A percentile compares a stretch with the other conserved stretches of the same genome.
Conservation (phyloP, 2,329 filamentous ascomycete species). For the Sporothrix globosa region DNA sequence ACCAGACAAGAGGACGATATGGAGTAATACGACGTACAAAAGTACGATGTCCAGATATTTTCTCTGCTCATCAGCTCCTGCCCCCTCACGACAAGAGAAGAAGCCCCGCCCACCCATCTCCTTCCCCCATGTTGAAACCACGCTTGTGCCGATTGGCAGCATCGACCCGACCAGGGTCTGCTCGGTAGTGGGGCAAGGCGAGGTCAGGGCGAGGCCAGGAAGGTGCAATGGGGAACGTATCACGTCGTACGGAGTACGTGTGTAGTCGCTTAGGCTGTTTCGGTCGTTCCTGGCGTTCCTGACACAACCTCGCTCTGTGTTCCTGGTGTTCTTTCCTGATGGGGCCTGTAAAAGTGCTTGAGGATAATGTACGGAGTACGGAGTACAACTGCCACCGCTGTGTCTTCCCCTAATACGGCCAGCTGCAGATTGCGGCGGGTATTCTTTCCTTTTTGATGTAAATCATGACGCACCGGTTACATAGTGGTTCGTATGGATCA, state of each 20-base stretch:
- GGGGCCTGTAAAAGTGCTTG: too few species aligned
- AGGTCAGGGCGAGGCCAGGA: background rate
- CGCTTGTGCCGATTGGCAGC: slow-evolving; percentile 25
- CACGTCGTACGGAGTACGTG: background rate
- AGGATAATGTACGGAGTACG: too few species aligned
- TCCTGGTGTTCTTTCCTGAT: slow-evolving; percentile 9
- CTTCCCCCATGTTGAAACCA: slow-evolving; percentile 26
- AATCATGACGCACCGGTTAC: too few species aligned
- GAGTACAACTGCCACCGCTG: background rate
- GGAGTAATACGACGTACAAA: too few species aligned
- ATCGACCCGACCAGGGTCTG: slow-evolving; percentile 19
- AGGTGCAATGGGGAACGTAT: background rate
- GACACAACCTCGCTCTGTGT: background rate
- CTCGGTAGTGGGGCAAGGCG: background rate
- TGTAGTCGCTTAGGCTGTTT: slow-evolving; percentile 15
- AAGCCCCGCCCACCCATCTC: slow-evolving; percentile 19
- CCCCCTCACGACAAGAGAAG: background rate
- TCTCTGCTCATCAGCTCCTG: background rate
- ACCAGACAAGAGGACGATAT: too few species aligned
- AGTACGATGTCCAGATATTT: too few species aligned
- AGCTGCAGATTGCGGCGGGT: background rate
- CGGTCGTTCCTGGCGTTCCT: slow-evolving; percentile 21
- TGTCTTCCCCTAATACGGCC: slow-evolving; percentile 5
- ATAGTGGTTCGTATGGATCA: too few species aligned
- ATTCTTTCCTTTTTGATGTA: too few species aligned